Percentiles rank a stretch among this genome's conserved stretches.
Evolutionary conservation across 2,329 filamentous ascomycete genomes (phyloP).

Genomic region (Sporothrix phasma): DNA sequence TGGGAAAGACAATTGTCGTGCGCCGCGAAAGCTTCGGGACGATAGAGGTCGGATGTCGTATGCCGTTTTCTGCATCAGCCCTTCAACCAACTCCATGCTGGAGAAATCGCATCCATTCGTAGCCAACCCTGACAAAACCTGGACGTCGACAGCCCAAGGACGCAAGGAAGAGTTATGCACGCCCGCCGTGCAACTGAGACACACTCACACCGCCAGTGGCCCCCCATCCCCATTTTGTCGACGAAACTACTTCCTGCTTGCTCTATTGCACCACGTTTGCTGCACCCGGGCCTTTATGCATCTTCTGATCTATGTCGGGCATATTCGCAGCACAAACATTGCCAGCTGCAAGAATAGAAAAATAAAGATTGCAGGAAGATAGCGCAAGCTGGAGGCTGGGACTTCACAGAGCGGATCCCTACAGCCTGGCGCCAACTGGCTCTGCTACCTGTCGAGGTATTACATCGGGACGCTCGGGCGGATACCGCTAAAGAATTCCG

Average conservation of each 20-base stretch:
- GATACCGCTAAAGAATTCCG: neutral
- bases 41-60: neutral
- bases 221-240: neutral
- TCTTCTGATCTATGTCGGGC: neutral
- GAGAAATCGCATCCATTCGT: neutral
- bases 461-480: conserved; percentile 1
- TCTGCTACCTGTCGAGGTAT: neutral
- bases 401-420: neutral
- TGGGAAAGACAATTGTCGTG: neutral
- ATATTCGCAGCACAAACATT: neutral
- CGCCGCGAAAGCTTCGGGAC: neutral
- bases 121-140: neutral
- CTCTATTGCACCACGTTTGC: neutral
- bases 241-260: neutral
- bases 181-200: neutral
- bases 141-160: too few species aligned
- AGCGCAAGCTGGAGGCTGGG: neutral
- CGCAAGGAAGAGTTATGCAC: neutral
- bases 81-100: neutral
- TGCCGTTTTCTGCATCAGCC: neutral
- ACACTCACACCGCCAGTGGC: neutral
- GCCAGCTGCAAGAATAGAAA: neutral
- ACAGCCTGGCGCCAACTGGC: neutral
- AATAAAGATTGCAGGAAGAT: neutral
- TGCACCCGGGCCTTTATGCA: neutral